Evolutionary conservation across 768 basidiomycete species (phyloP), one percentile per base, ranked within the genome.

Genomic region (Mrakia hoshinonis): DNA sequence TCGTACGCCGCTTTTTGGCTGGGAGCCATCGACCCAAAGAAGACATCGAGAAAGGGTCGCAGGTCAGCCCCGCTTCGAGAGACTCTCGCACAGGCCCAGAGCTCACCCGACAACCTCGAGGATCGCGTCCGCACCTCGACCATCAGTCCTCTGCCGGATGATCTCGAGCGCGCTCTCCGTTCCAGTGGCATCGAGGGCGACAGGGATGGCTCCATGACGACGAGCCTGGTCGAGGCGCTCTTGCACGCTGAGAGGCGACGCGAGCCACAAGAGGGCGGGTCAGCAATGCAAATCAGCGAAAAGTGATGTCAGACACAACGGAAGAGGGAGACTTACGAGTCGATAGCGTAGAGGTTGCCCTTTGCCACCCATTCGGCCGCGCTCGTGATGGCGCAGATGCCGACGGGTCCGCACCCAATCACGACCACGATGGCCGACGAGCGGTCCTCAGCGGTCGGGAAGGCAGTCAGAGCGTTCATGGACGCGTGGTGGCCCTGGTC

Each of bases 1-100:
- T 81, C 81, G 36, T 89, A 79, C 0, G 89, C 89, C 70, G 83
- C 83, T 71, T 83, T 67, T 26, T 65, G 51, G 4, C 69, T 69
- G 69, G 7, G 18, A 43, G 31, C n/a, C n/a, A n/a, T n/a, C n/a
- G n/a, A n/a, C n/a, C n/a, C 4, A 20, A 7, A 47, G 22, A 24
- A 26, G 20, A 36, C 29, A n/a, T 13, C 12, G 29, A 39, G 18
- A 0, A 20, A 24, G 38, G 39, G 43, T 31, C 18, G 18, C 10
- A 9, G 26, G 55, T 38, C 34, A 7, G 39, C 36, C 39, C 18
- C 9, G 18, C 22, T 9, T 15, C 43, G 43, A 43, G 64, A 65
- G 43, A 65, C 7, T 1, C 9, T n/a, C 31, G 9, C 2, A 26
- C 5, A 49, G 24, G 38, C 13, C 3, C 15, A 15, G n/a, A n/a